Evolutionary conservation across 306 rosid species (phyloP).

Genomic region (Lathyrus oleraceus): DNA sequence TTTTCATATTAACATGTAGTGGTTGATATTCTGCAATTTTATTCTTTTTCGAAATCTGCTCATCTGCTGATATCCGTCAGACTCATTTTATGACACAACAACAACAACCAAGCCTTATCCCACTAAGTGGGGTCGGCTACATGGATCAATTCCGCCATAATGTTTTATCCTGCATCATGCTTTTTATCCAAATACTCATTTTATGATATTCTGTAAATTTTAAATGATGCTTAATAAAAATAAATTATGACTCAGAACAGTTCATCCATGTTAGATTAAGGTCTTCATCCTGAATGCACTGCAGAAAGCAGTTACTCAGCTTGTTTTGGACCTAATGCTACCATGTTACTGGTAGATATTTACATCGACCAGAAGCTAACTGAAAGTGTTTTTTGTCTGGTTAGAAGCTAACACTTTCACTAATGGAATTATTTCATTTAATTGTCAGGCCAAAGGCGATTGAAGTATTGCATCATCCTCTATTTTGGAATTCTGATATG

Average conservation of each 20-base stretch:
- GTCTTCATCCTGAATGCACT: neutral
- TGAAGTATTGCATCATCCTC: constrained; percentile 79
- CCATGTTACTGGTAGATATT: neutral
- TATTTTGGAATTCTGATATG: constrained; percentile 77
- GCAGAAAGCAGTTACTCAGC: neutral
- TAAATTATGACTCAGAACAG: neutral
- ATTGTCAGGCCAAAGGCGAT: constrained; percentile 79
- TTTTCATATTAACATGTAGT: neutral
- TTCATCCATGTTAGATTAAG: too few relatives aligned
- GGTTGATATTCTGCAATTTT: neutral
- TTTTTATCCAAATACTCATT: too few relatives aligned
- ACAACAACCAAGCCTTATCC: too few relatives aligned
- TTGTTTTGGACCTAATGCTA: neutral
- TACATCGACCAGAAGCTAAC: neutral
- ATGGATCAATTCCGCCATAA: too few relatives aligned
- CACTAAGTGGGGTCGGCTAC: too few relatives aligned
- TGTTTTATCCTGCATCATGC: too few relatives aligned
- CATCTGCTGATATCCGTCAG: neutral
- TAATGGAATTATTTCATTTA: constrained; percentile 13
- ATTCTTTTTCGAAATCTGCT: neutral
- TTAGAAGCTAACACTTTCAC: constrained; percentile 22
- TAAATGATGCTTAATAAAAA: neutral
- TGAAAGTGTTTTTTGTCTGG: neutral
- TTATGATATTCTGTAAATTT: too few relatives aligned
- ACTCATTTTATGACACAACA: neutral